phyloP scores from a whole-genome alignment of 2,329 filamentous ascomycete species.

The Calonectria naviculata region DNA sequence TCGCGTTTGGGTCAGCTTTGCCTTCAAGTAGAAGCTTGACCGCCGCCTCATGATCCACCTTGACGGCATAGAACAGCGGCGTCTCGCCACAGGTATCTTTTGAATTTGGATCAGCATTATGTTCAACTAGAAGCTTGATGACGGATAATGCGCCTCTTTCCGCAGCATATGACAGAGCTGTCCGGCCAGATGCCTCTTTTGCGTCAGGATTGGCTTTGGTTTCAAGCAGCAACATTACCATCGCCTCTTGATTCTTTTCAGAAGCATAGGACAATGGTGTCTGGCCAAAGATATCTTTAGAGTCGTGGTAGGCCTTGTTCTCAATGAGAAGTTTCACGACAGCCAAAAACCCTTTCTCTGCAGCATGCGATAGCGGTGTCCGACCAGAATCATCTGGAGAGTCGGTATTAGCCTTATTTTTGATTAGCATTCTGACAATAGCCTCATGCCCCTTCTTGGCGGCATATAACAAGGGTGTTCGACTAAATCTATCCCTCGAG shows the following conservation, averaged over 20 bases:
- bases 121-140: not conserved
- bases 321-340: not conserved
- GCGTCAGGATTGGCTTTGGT: not conserved
- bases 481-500: not conserved
- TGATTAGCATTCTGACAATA: not conserved
- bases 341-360: not conserved
- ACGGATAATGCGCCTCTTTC: not conserved
- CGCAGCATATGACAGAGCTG: not conserved
- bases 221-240: not conserved
- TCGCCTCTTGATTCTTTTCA: not conserved
- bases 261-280: constrained; percentile 1
- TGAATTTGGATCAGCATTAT: not conserved
- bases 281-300: not conserved
- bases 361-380: not conserved
- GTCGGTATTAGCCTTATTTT: not conserved
- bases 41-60: not conserved
- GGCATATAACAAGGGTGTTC: constrained; percentile 2
- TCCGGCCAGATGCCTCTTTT: not conserved
- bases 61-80: not conserved
- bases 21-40: not conserved
- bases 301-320: not conserved
- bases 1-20: too few species aligned
- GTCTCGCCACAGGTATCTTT: not conserved
- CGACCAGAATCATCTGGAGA: not conserved
- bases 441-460: not conserved